Base-by-base conservation (phyloP, 2,329 filamentous ascomycete species). In the Fusarium sp. region DNA sequence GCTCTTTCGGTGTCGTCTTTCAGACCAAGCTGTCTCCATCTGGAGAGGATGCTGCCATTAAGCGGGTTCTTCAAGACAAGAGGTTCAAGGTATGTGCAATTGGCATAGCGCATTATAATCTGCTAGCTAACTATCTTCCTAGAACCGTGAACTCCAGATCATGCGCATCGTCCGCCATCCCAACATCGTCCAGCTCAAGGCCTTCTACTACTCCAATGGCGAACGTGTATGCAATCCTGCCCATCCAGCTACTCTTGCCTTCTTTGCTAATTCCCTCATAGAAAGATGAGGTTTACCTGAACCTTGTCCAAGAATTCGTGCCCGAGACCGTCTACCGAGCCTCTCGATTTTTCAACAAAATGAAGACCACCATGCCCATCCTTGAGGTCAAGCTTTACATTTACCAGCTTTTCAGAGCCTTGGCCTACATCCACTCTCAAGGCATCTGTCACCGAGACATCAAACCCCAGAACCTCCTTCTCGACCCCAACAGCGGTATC, bases 341-440 rank as follows among this genome's bases (percentile, higher is more conserved):
- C 45, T 98, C 96, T 70, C 91, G 96, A 77, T 98, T 98, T 85
- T 99, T 99, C 88, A 98, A 97, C 88, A 99, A 99, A 86, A 92
- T 98, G 91, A 99, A 98, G 90, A 97, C 94, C 9, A 98, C 95
- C 56, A 99, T 99, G 96, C 96, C 96, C 18, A 97, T 95, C 76
- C 89, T 99, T 75, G 96, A 99, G 83, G 94, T 98, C 80, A 99
- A 99, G 87, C 91, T 99, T 69, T 99, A 98, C 87, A 99, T 95
- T 80, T 99, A 99, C 84, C 96, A 99, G 86, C 92, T 99, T 58
- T 99, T 99, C 89, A 92, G 96, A 76, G 97, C 96, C 37, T 88
- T 99, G 75, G 96, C 96, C 78, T 99, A 99, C 84, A 99, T 99
- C 76, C 96, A 99, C 84, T 98, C 96, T 12, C 95, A 98, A 84